phyloP scores from a whole-genome alignment of 2,329 filamentous ascomycete species.

The Byssoonygena ceratinophila region DNA sequence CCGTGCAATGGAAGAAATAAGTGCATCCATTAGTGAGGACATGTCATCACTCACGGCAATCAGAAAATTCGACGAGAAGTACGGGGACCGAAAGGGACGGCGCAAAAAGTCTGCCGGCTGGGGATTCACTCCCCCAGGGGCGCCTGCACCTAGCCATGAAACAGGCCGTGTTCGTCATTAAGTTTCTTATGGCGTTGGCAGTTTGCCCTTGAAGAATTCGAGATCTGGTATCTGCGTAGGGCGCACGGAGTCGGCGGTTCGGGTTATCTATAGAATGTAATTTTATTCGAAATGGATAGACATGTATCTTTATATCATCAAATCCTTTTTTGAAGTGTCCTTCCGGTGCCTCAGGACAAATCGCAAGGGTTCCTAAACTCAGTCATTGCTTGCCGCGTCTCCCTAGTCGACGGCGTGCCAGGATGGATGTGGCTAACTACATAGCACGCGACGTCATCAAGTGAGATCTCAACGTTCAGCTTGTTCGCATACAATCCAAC shows the following conservation, averaged over 20 bases:
- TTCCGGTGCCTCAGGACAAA: conserved; percentile 52
- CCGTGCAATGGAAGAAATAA: conserved; percentile 75
- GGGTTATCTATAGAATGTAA: conserved; percentile 5
- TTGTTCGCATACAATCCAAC: no score
- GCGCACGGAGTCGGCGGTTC: not conserved
- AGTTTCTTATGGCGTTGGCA: not conserved
- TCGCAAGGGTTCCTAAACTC: no score
- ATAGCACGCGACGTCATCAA: no score
- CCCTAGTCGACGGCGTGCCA: no score
- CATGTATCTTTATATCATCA: conserved; percentile 1
- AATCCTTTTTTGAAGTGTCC: not conserved
- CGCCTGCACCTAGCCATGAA: conserved; percentile 7
- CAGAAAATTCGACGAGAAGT: conserved; percentile 90
- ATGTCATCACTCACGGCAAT: conserved; percentile 80
- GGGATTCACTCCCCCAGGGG: conserved; percentile 34
- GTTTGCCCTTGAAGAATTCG: not conserved
- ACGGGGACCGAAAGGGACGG: conserved; percentile 65
- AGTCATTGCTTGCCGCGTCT: no score
- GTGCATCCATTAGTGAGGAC: conserved; percentile 84
- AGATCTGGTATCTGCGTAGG: not conserved
- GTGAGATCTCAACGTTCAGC: no score
- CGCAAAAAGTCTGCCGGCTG: conserved; percentile 48
- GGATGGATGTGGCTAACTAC: no score
- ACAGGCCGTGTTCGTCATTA: conserved; percentile 18
- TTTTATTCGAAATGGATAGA: conserved; percentile 7